Conservation (phyloP, 2,329 filamentous ascomycete genomes). For the Paracoccidioides lutzii region DNA sequence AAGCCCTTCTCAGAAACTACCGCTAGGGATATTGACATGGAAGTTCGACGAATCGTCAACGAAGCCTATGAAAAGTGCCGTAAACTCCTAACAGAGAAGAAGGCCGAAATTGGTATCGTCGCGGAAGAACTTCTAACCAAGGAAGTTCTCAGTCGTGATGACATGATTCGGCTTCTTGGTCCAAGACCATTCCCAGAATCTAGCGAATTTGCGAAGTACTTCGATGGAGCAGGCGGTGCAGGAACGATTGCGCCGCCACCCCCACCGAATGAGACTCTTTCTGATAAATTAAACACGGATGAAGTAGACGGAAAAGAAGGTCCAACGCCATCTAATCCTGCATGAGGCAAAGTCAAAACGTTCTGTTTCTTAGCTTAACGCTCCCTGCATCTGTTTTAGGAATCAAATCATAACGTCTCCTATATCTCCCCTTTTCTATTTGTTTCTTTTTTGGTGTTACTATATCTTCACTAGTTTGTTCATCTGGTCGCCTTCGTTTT, state of each 20-base stretch:
- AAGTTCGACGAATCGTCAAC: conserved; percentile 84
- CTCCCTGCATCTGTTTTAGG: not conserved
- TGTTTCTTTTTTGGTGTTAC: conserved; percentile 9
- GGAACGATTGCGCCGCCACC: conserved; percentile 17
- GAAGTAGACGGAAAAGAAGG: not conserved
- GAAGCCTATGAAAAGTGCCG: conserved; percentile 86
- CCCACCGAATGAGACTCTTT: conserved; percentile 5
- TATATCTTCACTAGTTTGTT: conserved; percentile 9
- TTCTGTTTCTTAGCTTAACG: not conserved
- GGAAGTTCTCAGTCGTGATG: conserved; percentile 82
- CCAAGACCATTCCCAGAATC: conserved; percentile 71
- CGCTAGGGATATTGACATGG: conserved; percentile 77
- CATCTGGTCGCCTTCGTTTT: not conserved
- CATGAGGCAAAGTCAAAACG: not conserved
- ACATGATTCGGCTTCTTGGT: conserved; percentile 80
- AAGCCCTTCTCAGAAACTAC: conserved; percentile 96
- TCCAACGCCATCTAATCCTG: not conserved
- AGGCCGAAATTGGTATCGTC: conserved; percentile 73
- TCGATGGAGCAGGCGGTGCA: conserved; percentile 42
- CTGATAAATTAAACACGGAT: not conserved
- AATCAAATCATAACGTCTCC: not conserved
- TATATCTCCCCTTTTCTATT: conserved; percentile 6
- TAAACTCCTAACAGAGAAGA: conserved; percentile 70
- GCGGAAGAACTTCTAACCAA: conserved; percentile 87
- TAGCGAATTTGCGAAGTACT: conserved; percentile 91